Evolutionary conservation across 805 yeast species (phyloP), one percentile per base, ranked within the genome.

Genomic region (Wilhelminamyces savonicus): DNA sequence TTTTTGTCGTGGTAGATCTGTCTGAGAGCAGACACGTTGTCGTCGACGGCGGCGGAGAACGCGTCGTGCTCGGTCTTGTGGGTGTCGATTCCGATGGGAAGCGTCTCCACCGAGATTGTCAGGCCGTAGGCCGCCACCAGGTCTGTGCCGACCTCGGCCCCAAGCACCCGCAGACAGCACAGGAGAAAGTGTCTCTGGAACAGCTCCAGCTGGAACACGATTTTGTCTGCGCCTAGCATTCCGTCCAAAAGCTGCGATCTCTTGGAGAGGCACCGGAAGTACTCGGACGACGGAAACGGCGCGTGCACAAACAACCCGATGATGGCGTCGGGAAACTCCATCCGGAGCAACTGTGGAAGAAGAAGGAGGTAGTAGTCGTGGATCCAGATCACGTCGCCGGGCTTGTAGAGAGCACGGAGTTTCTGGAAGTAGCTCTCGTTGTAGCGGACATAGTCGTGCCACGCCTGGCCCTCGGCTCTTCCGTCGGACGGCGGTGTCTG

Each of bases 211-310:
- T 92, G 98, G 60, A 92, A 86, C 7, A 82, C 87, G 27, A 92
- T 72, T 46, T 78, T 74, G 51, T 86, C 84, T 5, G 95, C 77
- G 15, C 97, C 97, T 28, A 92, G 70, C 73, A 92, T 73, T 12
- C 98, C 97, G 48, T 85, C 94, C 35, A 92, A 66, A 28, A 92
- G 62, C 48, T 83, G 81, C 33, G 76, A 69, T 41, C 98, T 72
- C 56, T 83, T 83, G 22, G 95, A 78, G 21, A 94, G 58, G 43
- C 95, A 83, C 38, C 97, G 71, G 61, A 92, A 86, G 54, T 88
- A 87, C 56, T 92, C 99, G 12, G 87, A 79, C 16, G 95, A 78
- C 9, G 97, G 96, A 69, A 90, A 88, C n/a, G 97, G 95, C 3
- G 85, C 73, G 54, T 88, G 96, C 41, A 88, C 58, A 55, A 74